A percentile compares a stretch with the other conserved stretches of the same genome.
phyloP scores from a whole-genome alignment of 106 monocot species.

The Cymbidium sinense region DNA sequence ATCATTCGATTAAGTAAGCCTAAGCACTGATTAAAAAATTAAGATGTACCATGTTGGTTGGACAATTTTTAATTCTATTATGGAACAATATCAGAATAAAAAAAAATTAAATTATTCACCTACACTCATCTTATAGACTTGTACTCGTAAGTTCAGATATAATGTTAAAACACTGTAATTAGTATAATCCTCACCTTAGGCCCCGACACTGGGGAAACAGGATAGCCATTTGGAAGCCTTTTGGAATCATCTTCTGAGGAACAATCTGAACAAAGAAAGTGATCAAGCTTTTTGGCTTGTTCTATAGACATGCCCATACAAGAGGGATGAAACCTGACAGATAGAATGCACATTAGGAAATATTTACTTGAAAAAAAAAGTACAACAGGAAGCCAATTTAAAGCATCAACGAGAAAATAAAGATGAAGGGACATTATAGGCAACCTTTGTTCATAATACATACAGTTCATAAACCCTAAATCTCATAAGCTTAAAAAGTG shows the following conservation, averaged over 20 bases:
- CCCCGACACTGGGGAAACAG: neutral
- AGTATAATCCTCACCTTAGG: slow-evolving; percentile 5
- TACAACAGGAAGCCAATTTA: neutral
- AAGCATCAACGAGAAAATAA: neutral
- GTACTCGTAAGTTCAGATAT: neutral
- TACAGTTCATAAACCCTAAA: neutral
- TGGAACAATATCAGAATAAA: neutral
- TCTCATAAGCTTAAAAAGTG: neutral
- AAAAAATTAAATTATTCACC: neutral
- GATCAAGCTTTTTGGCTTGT: slow-evolving; percentile 9
- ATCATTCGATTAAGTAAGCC: neutral
- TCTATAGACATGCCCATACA: slow-evolving; percentile 3
- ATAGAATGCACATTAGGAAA: neutral
- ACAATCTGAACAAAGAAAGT: slow-evolving; percentile 6
- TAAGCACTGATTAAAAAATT: neutral
- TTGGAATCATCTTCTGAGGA: slow-evolving; percentile 5
- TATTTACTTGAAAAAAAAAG: neutral
- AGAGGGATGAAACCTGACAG: slow-evolving; percentile 8
- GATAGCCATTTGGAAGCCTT: slow-evolving; percentile 4
- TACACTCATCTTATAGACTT: neutral
- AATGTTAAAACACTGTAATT: neutral
- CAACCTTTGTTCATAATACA: neutral
- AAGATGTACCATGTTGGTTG: neutral
- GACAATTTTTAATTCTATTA: neutral
- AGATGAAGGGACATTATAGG: neutral